Conservation (phyloP, 116 monocot genomes). For the Iris pallida region DNA sequence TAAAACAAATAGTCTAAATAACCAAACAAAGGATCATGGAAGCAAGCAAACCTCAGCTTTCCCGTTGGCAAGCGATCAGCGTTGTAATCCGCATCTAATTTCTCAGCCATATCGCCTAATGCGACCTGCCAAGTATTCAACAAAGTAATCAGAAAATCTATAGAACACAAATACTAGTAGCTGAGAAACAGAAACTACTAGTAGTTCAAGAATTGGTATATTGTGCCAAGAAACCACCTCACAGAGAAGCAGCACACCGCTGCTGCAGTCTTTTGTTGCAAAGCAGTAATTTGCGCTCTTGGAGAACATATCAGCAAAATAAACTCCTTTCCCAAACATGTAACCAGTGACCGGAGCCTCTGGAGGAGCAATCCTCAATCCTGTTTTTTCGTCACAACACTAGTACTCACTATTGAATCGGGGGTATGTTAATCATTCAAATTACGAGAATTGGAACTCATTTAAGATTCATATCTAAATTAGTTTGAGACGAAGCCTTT, state of each 20-base stretch:
- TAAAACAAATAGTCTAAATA: too few species aligned
- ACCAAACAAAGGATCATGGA: not conserved
- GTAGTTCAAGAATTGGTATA: not conserved
- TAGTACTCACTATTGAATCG: too few species aligned
- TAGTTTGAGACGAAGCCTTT: too few species aligned
- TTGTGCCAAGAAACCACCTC: slow-evolving; percentile 27
- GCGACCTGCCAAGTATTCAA: slow-evolving; percentile 61
- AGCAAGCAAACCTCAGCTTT: slow-evolving; percentile 60
- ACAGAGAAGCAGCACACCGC: slow-evolving; percentile 78
- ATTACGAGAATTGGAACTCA: too few species aligned
- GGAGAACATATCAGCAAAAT: slow-evolving; percentile 98
- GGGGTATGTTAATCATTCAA: too few species aligned
- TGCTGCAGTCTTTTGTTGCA: slow-evolving; percentile 32
- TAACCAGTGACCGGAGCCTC: slow-evolving; percentile 91
- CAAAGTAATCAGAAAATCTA: slow-evolving; percentile 2
- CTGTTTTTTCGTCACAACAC: slow-evolving; percentile 24
- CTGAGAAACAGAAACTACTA: not conserved
- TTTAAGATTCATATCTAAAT: too few species aligned
- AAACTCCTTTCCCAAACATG: slow-evolving; percentile 96
- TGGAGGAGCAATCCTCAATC: slow-evolving; percentile 90
- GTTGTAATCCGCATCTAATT: slow-evolving; percentile 45
- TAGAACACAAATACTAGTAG: not conserved
- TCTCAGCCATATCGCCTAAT: slow-evolving; percentile 81
- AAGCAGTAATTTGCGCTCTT: slow-evolving; percentile 98
- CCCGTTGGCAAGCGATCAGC: slow-evolving; percentile 67